A percentile compares a stretch with the other conserved stretches of the same genome.
These are phyloP conservation scores for Casuarina cunninghamiana DNA, from an alignment of 306 rosid genomes.

Conservation along the genomic window DNA sequence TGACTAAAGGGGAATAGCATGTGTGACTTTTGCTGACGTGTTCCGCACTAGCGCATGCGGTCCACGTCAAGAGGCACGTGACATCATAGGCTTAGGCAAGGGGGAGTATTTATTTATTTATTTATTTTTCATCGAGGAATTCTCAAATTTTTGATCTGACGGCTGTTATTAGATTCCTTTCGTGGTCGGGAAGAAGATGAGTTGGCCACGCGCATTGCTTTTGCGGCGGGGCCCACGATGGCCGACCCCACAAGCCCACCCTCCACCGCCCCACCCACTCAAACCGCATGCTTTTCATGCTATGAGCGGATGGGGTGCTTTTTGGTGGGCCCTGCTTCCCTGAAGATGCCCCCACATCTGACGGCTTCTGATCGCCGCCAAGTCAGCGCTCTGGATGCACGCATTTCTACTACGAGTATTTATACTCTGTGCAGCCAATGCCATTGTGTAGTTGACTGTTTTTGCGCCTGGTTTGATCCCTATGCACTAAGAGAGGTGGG, in stretches of 20 bases:
- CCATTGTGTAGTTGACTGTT: neutral
- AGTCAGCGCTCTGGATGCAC: neutral
- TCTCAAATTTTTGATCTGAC: neutral
- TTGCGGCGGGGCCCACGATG: constrained; percentile 3
- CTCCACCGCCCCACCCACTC: constrained; percentile 32
- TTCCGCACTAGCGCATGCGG: constrained; percentile 33
- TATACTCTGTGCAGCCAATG: too few relatives aligned
- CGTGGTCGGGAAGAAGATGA: neutral
- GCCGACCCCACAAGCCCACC: neutral
- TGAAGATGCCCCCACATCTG: constrained; percentile 18
- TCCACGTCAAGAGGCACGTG: constrained; percentile 34
- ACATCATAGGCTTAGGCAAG: constrained; percentile 16
- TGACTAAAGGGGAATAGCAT: constrained; percentile 8
- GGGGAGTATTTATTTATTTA: neutral
- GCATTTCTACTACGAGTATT: too few relatives aligned
- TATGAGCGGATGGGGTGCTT: neutral
- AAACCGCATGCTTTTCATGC: neutral
- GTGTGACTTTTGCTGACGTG: constrained; percentile 24
- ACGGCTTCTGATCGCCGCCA: constrained; percentile 29
- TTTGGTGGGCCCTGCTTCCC: neutral
- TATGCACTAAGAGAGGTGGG: too few relatives aligned
- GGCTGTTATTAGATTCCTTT: constrained; percentile 20
- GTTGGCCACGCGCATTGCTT: neutral
- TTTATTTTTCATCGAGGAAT: too few relatives aligned
- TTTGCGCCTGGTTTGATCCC: neutral